These are phyloP conservation scores for Fraxinus paxiana DNA, from an alignment of 305 asterid species.

Conservation along the genomic window DNA sequence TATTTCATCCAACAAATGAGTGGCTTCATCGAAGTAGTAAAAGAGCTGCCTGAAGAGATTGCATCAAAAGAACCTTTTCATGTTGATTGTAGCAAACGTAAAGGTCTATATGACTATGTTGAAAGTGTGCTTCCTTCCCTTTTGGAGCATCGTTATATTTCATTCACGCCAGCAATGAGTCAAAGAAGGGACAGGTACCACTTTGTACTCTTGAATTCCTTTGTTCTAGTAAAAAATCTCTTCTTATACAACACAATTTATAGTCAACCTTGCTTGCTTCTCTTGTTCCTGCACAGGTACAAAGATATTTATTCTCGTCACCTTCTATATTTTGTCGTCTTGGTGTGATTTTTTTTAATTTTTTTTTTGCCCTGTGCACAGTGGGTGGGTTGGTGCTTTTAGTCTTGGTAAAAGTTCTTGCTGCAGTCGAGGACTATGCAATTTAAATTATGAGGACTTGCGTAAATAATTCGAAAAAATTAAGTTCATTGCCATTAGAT, in stretches of 20 bases:
- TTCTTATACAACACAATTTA: background rate
- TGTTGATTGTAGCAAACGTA: slow-evolving; percentile 96
- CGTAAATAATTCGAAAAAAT: background rate
- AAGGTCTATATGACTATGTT: slow-evolving; percentile 81
- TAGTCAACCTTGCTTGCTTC: background rate
- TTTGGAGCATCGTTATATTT: slow-evolving; percentile 72
- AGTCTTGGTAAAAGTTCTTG: background rate
- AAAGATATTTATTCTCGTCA: background rate
- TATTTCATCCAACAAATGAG: slow-evolving; percentile 73
- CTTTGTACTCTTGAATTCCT: slow-evolving; percentile 4
- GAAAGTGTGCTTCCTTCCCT: slow-evolving; percentile 84
- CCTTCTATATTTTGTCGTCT: background rate
- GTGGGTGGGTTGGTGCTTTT: background rate
- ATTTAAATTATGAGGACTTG: background rate
- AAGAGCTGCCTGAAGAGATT: slow-evolving; percentile 75
- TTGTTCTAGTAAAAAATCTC: background rate
- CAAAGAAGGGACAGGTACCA: slow-evolving; percentile 91
- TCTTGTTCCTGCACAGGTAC: background rate
- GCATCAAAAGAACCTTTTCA: slow-evolving; percentile 79
- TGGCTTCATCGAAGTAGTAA: slow-evolving; percentile 70
- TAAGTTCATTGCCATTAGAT: background rate
- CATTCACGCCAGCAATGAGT: slow-evolving; percentile 92
- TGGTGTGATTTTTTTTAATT: background rate
- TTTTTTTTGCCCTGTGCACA: background rate
- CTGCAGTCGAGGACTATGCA: background rate